Conservation (phyloP, 805 yeast species). For the Scheffersomyces stipitis region DNA sequence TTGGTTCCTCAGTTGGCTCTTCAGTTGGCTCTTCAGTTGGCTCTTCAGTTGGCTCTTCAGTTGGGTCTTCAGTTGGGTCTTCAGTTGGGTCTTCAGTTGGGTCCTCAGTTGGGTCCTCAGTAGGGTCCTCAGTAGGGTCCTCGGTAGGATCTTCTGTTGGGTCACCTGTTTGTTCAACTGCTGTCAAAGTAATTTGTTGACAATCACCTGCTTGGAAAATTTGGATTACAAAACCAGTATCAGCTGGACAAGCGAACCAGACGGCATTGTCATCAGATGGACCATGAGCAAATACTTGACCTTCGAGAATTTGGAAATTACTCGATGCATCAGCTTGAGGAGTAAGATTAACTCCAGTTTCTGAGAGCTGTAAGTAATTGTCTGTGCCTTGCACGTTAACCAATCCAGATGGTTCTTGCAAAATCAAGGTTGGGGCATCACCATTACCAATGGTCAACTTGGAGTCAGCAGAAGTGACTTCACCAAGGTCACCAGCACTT, state of each 20-base stretch:
- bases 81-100: constrained; percentile 24
- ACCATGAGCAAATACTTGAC: constrained; percentile 4
- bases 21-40: not conserved
- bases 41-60: not conserved
- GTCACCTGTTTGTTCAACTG: not conserved
- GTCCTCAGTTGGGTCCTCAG: too few species aligned
- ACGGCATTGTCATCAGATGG: constrained; percentile 11
- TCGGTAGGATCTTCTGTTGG: not conserved
- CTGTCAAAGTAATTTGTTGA: constrained; percentile 18
- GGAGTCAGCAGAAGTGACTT: constrained; percentile 14
- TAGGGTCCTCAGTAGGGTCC: too few species aligned
- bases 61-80: too few species aligned
- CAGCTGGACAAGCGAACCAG: constrained; percentile 27
- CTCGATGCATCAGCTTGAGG: constrained; percentile 18
- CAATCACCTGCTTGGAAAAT: constrained; percentile 15
- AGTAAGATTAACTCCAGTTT: constrained; percentile 15
- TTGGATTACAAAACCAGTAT: constrained; percentile 12
- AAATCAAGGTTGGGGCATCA: constrained; percentile 17
- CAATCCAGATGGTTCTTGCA: constrained; percentile 33
- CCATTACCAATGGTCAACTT: constrained; percentile 10
- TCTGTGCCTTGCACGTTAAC: constrained; percentile 17
- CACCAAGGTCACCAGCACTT: constrained; percentile 21
- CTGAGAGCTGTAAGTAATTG: constrained; percentile 4
- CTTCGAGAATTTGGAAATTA: constrained; percentile 19
- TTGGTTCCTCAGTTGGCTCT: not conserved